Base-by-base conservation (phyloP, 129 eudicot genomes). In the Helianthus tuberosus region DNA sequence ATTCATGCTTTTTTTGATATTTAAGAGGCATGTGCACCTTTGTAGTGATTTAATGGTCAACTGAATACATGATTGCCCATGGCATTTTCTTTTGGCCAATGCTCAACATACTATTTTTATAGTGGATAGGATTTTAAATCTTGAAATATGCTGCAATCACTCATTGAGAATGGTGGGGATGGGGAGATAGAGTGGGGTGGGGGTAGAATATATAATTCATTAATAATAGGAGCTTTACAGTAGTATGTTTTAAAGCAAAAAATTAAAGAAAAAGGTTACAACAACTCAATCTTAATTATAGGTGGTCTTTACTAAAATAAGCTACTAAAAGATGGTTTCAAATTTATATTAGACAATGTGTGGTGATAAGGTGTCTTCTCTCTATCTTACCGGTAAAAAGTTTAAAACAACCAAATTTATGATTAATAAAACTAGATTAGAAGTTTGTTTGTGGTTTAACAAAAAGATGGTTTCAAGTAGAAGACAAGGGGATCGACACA, bases 61-160 rank as follows among this genome's bases (percentile, higher is more conserved):
- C 73, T 64, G 13, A 71, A 64, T 71, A 63, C 60, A 71, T 80
- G 79, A 61, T 80, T 80, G 75, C 63, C 11, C 69, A 32, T 1
- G 66, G 60, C 46, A 70, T 54, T 77, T 75, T 64, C 64, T 64
- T 63, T 65, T 71, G 50, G 73, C 76, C 13, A 64, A 64, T 71
- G 77, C 61, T 78, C 68, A 73, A 55, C 67, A 43, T 78, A 29
- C 59, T 64, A 39, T 77, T 77, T 52, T 62, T 86, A 47, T 75
- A 63, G 20, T 58, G 82, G 83, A 72, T 83, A 76, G 71, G 57
- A 73, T 70, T 73, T 54, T 52, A 77, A 12, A 61, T 76, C 66
- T 63, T 29, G 62, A 66, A 52, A 70, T 27, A 60, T 79, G 87
- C 74, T 80, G 68, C 60, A 82, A 80, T 84, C 78, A 79, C 80